These are phyloP conservation scores for Plasmodium relictum DNA, from an alignment of 169 alveolate species.

Conservation along the genomic window DNA sequence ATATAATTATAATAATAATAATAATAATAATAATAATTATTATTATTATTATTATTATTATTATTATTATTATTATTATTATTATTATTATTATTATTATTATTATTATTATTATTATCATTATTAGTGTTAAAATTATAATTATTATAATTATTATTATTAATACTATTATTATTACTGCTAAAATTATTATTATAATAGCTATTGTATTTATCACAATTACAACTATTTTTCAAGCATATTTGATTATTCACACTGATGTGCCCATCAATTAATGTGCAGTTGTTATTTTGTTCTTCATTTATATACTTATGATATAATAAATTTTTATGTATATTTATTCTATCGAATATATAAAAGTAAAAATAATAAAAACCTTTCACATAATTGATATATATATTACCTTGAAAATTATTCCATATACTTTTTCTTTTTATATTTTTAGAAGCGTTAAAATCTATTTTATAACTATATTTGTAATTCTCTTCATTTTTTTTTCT, in stretches of 20 bases:
- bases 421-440: neutral
- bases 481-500: too few relatives aligned
- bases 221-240: neutral
- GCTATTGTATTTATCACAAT: neutral
- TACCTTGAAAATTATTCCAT: neutral
- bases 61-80: neutral
- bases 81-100: neutral
- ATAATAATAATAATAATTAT: too few relatives aligned
- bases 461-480: too few relatives aligned
- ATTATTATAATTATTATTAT: neutral
- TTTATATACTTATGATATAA: neutral
- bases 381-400: neutral
- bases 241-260: neutral
- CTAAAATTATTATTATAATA: neutral
- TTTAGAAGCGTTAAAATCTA: too few relatives aligned
- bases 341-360: neutral
- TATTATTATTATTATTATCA: neutral
- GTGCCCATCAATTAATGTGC: neutral
- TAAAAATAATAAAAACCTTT: neutral
- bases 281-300: neutral
- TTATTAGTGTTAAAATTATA: neutral
- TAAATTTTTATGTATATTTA: neutral
- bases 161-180: neutral
- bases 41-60: neutral
- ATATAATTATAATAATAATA: conserved; percentile 4